Evolutionary conservation across 1,284 basidiomycete genomes (phyloP).

Genomic region (Trichosporon sp.): DNA sequence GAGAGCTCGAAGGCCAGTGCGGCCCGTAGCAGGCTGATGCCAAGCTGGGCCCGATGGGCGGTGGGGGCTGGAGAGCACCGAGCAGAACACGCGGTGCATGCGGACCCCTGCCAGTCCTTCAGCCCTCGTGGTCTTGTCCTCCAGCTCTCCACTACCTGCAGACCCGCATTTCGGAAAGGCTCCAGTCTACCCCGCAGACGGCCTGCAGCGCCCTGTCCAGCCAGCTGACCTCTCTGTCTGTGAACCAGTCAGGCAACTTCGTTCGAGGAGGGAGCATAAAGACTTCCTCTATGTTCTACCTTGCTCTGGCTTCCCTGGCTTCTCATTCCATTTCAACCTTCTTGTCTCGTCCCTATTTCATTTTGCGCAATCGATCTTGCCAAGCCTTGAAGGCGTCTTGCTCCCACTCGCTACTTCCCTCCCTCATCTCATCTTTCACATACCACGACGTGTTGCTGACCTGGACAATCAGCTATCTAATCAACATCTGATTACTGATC

Average conservation of each 20-base stretch:
- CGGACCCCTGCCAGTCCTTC: neutral
- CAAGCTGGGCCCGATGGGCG: neutral
- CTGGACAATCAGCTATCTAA: neutral
- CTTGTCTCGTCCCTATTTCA: neutral
- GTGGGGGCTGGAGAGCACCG: neutral
- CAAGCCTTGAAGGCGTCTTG: neutral
- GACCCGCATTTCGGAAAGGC: neutral
- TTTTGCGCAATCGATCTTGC: neutral
- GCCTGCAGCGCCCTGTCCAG: neutral
- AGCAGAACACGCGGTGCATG: neutral
- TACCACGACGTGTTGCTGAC: neutral
- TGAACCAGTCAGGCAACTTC: neutral
- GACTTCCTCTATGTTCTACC: neutral
- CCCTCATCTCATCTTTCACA: too few species aligned
- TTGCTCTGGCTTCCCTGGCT: neutral
- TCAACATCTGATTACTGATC: neutral
- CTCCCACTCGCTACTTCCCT: neutral
- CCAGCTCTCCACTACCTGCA: too few species aligned
- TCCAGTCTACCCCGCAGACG: neutral
- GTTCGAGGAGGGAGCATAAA: neutral
- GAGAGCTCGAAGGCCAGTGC: neutral
- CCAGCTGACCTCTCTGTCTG: neutral
- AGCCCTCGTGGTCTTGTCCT: neutral
- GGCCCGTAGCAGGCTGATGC: neutral
- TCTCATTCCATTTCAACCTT: neutral